Base-by-base conservation (phyloP, 2,329 filamentous ascomycete species). In the Aspergillus phoenicis region DNA sequence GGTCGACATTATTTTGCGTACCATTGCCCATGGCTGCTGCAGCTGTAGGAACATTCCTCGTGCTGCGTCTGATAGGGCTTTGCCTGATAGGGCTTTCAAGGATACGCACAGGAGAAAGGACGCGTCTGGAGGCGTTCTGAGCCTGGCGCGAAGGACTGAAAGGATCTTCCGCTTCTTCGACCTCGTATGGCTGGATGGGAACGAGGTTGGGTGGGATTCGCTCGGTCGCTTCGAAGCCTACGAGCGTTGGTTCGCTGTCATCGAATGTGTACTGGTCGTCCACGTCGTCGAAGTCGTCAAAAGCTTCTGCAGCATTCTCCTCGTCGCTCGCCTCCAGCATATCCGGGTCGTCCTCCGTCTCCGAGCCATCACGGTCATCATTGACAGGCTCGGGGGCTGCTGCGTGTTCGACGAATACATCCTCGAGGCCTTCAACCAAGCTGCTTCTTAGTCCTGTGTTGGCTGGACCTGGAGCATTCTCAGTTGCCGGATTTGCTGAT, bases 111-210 rank as follows among this genome's bases (percentile, higher is more conserved):
- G 53, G 53, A 8, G 53, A 56, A 3, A 56, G 41, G 11, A 45
- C 43, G 17, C 30, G 41, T 10, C 13, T 56, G 17, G 30, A 36
- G 20, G 38, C 30, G 17, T 56, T 47, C 17, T 56, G 45, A 8
- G 30, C 39, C 15, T 56, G 39, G 2, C 53, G 53, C 4, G 43
- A 47, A 17, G 53, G 53, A n/a, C 53, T 56, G 39, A 30, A 56
- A 6, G 64, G 64, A 26, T 64, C 66, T 11, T 64, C 36, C 17
- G 62, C 62, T 11, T 66, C 61, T 52, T 71, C 65, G 13, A 66
- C 49, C 33, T 73, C 67, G 38, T 71, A 69, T 1, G 63, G 61
- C 7, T 63, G 62, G 7, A 62, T 59, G 36, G 67, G 63, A 7
- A 59, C 60, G 6, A 63, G 55, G 20, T 52, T 57, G n/a, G 47